Evolutionary conservation across 208 protist genomes (phyloP), one percentile per base, ranked within the genome.

Genomic region (Naegleria lovaniensis): DNA sequence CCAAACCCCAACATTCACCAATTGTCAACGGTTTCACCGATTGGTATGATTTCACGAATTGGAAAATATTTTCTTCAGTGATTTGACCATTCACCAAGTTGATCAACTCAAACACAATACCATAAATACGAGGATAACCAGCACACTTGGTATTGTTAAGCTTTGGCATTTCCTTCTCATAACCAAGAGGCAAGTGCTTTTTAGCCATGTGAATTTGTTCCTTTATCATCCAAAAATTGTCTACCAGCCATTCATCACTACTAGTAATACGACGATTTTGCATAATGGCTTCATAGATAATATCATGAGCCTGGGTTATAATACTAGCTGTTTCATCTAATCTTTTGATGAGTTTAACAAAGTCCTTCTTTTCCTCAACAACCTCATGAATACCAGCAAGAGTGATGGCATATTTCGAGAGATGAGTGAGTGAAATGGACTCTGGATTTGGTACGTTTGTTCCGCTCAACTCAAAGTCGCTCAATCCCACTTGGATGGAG

Each of bases 201-300:
- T 88, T 88, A 3, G 85, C 41, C 85, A 88, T 88, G 85, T 88
- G 85, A 19, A 88, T 88, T 39, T 88, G 85, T 39, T 88, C 85
- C 6, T 48, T 88, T 6, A 88, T 88, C 85, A 88, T 88, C 85
- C 85, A 88, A 88, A 88, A 88, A 36, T 88, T 88, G 22, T 88
- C 85, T 6, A 88, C 85, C 9, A 88, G 22, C 85, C 85, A 88
- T 88, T 88, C 85, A 38, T 88, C 85, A 58, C 41, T 88, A 33
- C n/a, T 40, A 25, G 85, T 88, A 39, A 88, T 88, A 39, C 85
- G 39, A 39, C 85, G 39, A 58, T 58, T 58, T 29, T 33, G 19
- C 85, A 88, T 88, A 39, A 88, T 88, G 11, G 85, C 85, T 19
- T 88, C 85, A 58, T 51, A 58, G 22, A 88, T 88, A 39, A 88